These are phyloP conservation scores for Melaleuca quinquenervia DNA, from an alignment of 345 rosid genomes.

Conservation along the genomic window DNA sequence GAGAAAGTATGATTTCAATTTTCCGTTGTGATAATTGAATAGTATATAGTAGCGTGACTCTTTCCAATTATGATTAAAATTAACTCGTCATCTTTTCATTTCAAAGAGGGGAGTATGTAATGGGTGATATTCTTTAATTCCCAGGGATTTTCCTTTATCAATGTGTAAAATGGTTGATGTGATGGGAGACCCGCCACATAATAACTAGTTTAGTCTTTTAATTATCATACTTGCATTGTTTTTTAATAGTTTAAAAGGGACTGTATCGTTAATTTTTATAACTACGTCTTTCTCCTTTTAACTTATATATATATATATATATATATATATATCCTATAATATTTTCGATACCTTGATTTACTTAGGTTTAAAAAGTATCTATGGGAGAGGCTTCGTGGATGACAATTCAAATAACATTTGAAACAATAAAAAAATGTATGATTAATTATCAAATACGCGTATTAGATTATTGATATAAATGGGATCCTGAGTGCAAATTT, in stretches of 20 bases:
- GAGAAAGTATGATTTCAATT: background rate
- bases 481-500: background rate
- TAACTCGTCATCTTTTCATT: background rate
- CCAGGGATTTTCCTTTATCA: background rate
- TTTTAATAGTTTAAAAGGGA: background rate
- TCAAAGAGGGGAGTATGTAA: background rate
- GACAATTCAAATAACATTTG: background rate
- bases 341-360: background rate
- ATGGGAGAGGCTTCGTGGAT: background rate
- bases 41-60: background rate
- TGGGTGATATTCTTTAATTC: background rate
- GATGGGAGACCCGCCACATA: background rate
- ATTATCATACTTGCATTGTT: background rate
- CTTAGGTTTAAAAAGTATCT: background rate
- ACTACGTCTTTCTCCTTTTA: background rate
- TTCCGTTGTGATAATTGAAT: background rate
- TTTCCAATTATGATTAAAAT: background rate
- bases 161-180: background rate
- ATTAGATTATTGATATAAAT: background rate
- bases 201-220: background rate
- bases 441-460: background rate
- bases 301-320: background rate
- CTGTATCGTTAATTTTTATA: background rate
- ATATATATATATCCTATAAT: background rate
- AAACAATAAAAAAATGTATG: background rate